phyloP scores from a whole-genome alignment of 345 rosid species.

The Alliaria petiolata region DNA sequence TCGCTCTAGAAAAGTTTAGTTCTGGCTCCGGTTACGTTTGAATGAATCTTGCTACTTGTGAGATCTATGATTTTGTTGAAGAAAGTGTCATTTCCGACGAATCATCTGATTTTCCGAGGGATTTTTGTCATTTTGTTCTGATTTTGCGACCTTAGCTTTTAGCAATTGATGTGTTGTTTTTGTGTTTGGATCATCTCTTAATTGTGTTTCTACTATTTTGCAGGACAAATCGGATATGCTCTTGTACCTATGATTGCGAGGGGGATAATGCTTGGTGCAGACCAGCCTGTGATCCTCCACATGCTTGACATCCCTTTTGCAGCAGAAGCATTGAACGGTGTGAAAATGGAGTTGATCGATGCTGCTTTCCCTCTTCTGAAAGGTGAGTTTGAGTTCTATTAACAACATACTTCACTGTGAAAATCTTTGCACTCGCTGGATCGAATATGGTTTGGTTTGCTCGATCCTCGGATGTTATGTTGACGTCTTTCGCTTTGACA shows the following conservation, averaged over 20 bases:
- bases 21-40: not conserved
- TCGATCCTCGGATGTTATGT: not conserved
- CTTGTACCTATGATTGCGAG: slow-evolving; percentile 98
- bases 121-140: not conserved
- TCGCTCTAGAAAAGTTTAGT: not conserved
- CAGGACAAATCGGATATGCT: slow-evolving; percentile 99
- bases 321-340: slow-evolving; percentile 96
- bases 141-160: not conserved
- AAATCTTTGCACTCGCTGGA: not conserved
- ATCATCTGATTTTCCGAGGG: not conserved
- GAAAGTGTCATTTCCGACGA: not conserved
- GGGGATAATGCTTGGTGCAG: slow-evolving; percentile 92
- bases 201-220: not conserved
- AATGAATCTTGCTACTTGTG: not conserved
- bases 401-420: not conserved
- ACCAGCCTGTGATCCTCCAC: slow-evolving; percentile 98
- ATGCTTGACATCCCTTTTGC: slow-evolving; percentile 98
- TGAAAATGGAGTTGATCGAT: slow-evolving; percentile 92
- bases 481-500: slow-evolving; percentile 14
- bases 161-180: not conserved
- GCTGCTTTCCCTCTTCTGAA: slow-evolving; percentile 97
- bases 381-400: slow-evolving; percentile 38
- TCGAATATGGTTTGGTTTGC: not conserved
- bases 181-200: not conserved
- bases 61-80: not conserved